Evolutionary conservation across 2,329 filamentous ascomycete genomes (phyloP), one percentile per base, ranked within the genome.

Genomic region (Mycocentrospora acerina): DNA sequence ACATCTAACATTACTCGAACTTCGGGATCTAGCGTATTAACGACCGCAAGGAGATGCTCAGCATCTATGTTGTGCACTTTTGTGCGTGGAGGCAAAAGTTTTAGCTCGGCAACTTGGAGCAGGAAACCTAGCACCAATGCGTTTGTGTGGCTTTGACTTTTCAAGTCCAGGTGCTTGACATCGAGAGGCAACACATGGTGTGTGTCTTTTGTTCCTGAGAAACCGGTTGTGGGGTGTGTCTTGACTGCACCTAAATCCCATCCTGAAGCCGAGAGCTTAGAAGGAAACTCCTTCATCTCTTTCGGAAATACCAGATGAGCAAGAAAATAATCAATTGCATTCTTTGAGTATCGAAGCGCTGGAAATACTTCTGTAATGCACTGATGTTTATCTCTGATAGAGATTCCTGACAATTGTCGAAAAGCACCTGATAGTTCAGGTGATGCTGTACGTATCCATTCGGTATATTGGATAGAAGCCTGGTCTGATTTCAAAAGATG

Each of bases 161-260:
- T 52, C 0, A 83, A 67, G 24, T 87, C 79, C 0, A 77, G 62
- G 19, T 86, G 81, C 1, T 66, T 51, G 0, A 88, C 71, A 0
- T 52, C 65, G 0, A 83, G 51, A 0, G 84, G 83, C 0, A 88
- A 67, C 0, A 83, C 54, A n/a, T 72, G 67, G 9, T 72, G 63
- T 0, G 77, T 80, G 47, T 88, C 84, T 16, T 81, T 83, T 0
- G 85, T 89, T 0, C 85, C 84, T 37, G 81, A 86, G 53, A 89
- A 89, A 0, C 85, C 85, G 0, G 80, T 82, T 0, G 75, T 81
- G 0, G 74, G 70, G 14, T 79, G 65, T 0, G 13, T 5, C 37
- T 75, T 82, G 4, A 32, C 32, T 25, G 67, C 57, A 4, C 69
- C 79, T 13, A 88, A 66, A 43, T 88, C 82, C 84, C 83, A 88